A percentile compares a stretch with the other conserved stretches of the same genome.
Conservation (phyloP, 2,329 filamentous ascomycete genomes). For the Fusarium heterosporum region DNA sequence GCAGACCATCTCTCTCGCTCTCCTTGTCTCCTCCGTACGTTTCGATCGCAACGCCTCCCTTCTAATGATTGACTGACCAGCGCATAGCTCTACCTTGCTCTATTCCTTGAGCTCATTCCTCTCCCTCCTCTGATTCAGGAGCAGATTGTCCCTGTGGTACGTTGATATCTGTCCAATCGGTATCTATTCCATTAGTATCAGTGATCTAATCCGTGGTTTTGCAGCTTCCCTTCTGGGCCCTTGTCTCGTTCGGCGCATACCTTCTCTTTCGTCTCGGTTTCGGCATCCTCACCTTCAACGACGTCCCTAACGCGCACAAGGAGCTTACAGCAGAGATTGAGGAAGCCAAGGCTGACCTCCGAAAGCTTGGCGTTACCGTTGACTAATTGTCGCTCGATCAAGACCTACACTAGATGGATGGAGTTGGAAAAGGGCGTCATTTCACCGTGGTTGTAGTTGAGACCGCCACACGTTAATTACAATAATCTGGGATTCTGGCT, state of each 20-base stretch:
- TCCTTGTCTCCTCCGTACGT: slow-evolving; percentile 88
- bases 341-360: slow-evolving; percentile 78
- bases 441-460: slow-evolving; percentile 1
- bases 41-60: neutral
- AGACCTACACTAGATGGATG: slow-evolving; percentile 30
- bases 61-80: slow-evolving; percentile 30
- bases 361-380: slow-evolving; percentile 79
- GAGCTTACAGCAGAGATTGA: slow-evolving; percentile 90
- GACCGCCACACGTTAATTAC: slow-evolving; percentile 39
- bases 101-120: slow-evolving; percentile 86
- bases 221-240: slow-evolving; percentile 91
- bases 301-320: slow-evolving; percentile 89
- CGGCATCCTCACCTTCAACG: slow-evolving; percentile 96
- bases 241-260: slow-evolving; percentile 91
- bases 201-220: neutral
- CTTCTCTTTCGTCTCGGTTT: slow-evolving; percentile 91
- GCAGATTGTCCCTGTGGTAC: slow-evolving; percentile 89
- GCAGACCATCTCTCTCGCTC: slow-evolving; percentile 88
- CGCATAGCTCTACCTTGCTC: slow-evolving; percentile 85
- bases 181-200: neutral
- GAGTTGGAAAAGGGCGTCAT: slow-evolving; percentile 32
- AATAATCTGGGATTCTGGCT: slow-evolving; percentile 30
- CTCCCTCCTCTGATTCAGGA: slow-evolving; percentile 81
- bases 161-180: slow-evolving; percentile 50
- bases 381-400: slow-evolving; percentile 63